Base-by-base conservation (phyloP, 306 rosid species). In the Parietaria judaica region DNA sequence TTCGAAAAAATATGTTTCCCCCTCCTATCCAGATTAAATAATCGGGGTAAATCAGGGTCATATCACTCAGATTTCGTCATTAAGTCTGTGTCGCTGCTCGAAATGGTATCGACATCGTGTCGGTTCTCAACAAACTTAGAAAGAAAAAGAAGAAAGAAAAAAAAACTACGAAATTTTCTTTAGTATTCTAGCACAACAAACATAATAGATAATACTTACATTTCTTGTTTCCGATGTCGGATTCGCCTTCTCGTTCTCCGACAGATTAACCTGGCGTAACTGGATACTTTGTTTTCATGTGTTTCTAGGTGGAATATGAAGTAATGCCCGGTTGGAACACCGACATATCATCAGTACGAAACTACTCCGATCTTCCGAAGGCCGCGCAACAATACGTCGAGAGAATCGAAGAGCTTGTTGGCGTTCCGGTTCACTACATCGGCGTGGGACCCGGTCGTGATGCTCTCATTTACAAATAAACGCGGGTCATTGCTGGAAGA, bases 371-470 rank as follows among this genome's bases (percentile, higher is more conserved):
- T 58, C 95, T 92, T 78, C 99, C 99, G 12, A 81, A 74, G 75
- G 84, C 84, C 41, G 96, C 99, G 7, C 80, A 79, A 3, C 68
- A 53, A 50, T 92, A 86, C 6, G 90, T 92, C 64, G 84, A 86
- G 80, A 86, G 97, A 83, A 83, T 94, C 62, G 97, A 88, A 78
- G 88, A 94, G 72, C 95, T 86, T 39, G 85, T 76, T 35, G 95
- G 94, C 36, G 72, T 88, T 58, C 99, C 99, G 12, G 68, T 92
- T 64, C 86, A 88, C 77, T 92, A 92, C 80, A 78, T 88, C 52
- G 99, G 99, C 69, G 88, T 92, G 47, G 90, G 99, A 8, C 95
- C 97, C 31, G 95, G 99, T 56, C 96, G 99, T 3, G 99, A 92
- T 72, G 97, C 99, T 6, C 90, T 92, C 66, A 81, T 92, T 37